phyloP scores from a whole-genome alignment of 345 rosid species.

The Aquilaria yunnanensis region DNA sequence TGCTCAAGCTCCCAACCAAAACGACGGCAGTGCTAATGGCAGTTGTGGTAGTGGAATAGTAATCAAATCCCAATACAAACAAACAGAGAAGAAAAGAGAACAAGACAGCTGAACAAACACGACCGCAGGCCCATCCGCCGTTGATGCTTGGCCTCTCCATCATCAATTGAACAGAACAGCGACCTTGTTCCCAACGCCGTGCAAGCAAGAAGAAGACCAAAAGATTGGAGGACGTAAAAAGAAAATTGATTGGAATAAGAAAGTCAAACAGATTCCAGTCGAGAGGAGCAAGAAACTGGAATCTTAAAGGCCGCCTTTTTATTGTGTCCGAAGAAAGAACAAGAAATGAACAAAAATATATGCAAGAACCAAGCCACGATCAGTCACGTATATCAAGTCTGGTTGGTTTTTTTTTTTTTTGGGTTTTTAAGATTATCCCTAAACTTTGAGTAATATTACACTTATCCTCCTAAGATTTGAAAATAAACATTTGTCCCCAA shows the following conservation, averaged over 20 bases:
- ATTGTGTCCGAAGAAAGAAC: too few species aligned
- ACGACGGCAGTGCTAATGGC: constrained; percentile 1
- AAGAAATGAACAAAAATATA: too few species aligned
- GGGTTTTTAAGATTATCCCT: too few species aligned
- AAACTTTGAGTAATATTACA: too few species aligned
- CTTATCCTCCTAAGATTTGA: too few species aligned
- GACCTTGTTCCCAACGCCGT: not conserved
- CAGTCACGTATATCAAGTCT: too few species aligned
- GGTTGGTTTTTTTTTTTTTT: too few species aligned
- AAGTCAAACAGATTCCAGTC: not conserved
- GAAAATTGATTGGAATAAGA: not conserved
- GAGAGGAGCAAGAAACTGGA: not conserved
- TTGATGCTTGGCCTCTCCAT: constrained; percentile 19
- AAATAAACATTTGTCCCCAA: too few species aligned
- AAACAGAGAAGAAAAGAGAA: constrained; percentile 19
- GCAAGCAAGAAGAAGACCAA: not conserved
- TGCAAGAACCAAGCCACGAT: too few species aligned
- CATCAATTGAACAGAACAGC: not conserved
- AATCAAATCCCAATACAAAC: constrained; percentile 21
- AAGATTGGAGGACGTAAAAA: not conserved
- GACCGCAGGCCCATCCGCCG: constrained; percentile 14
- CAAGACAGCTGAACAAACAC: constrained; percentile 17
- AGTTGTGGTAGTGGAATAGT: not conserved
- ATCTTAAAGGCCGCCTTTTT: too few species aligned
- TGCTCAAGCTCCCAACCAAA: not conserved